Base-by-base conservation (phyloP, 2,329 filamentous ascomycete species). In the Allantophomopsis cytisporea region DNA sequence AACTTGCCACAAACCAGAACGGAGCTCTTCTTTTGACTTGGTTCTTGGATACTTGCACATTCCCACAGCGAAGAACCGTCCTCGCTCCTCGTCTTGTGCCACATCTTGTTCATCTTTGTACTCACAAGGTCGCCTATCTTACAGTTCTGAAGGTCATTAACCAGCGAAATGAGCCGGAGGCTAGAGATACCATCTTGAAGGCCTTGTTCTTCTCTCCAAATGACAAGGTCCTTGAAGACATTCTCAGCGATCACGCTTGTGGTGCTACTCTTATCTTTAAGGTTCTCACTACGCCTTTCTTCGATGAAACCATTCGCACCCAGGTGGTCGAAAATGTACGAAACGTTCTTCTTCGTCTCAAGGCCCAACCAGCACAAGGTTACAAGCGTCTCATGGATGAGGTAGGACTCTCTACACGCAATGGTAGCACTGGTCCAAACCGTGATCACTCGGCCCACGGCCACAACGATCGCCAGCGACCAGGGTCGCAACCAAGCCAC, bases 331-430 rank as follows among this genome's bases (percentile, higher is more conserved):
- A 94, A 53, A 95, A 87, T 42, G 85, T 98, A 38, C 86, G 89
- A 54, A 85, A 78, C 51, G 87, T 96, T 31, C 71, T 98, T 28
- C 63, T 89, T 28, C 82, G 83, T 52, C 80, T 96, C 60, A 95
- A 95, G 65, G 89, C 87, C 5, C 85, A 94, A 53, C 86, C 91
- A 13, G 83, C 80, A 45, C 91, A 96, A 62, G 91, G 91, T 39
- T 98, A 98, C 66, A 98, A 96, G 70, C 82, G 91, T 39, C 65
- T 98, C 43, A 98, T 98, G 91, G 91, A 98, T 53, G 91, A 98
- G 58, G 91, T 98, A 50, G 88, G 89, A 43, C 65, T 98, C 31
- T 93, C 89, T 5, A 81, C 76, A 20, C 65, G 77, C 34, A 73
- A 62, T 43, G 59, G 59, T 21, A 61, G 57, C 32, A 50, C 53